Conservation (phyloP, 164 flowering plant genomes). For the Vitis labrusca region DNA sequence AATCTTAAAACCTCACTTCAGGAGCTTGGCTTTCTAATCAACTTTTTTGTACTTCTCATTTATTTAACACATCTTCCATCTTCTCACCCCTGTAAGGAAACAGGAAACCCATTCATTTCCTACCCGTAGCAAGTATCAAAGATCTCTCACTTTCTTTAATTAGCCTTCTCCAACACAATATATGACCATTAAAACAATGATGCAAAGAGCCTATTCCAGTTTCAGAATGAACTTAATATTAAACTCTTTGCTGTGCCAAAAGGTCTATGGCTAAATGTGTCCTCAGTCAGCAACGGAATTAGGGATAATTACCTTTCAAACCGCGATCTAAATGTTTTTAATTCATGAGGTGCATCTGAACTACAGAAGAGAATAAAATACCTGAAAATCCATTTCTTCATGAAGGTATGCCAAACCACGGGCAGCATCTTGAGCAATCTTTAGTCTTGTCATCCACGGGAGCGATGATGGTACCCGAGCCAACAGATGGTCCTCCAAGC, state of each 20-base stretch:
- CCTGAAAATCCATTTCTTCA: slow-evolving; percentile 99
- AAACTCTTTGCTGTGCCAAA: background rate
- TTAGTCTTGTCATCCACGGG: slow-evolving; percentile 68
- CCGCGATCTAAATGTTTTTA: background rate
- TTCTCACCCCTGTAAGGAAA: too few species aligned
- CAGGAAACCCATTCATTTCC: too few species aligned
- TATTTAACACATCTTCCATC: too few species aligned
- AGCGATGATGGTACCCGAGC: slow-evolving; percentile 51
- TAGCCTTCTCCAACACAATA: too few species aligned
- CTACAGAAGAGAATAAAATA: slow-evolving; percentile 12
- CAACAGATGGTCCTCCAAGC: slow-evolving; percentile 89
- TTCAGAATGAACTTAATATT: background rate
- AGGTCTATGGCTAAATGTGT: background rate
- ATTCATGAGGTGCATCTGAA: too few species aligned
- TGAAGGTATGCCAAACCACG: slow-evolving; percentile 91
- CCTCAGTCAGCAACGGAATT: background rate
- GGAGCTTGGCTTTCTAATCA: too few species aligned
- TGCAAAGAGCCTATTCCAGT: background rate
- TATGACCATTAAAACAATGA: too few species aligned
- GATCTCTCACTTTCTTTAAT: too few species aligned
- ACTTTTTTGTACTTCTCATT: too few species aligned
- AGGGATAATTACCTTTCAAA: background rate
- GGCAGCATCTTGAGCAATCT: slow-evolving; percentile 87
- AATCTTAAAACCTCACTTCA: too few species aligned
- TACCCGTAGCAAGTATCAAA: too few species aligned